phyloP scores from a whole-genome alignment of 2,329 filamentous ascomycete genomes.

The Ophiostoma ulmi region DNA sequence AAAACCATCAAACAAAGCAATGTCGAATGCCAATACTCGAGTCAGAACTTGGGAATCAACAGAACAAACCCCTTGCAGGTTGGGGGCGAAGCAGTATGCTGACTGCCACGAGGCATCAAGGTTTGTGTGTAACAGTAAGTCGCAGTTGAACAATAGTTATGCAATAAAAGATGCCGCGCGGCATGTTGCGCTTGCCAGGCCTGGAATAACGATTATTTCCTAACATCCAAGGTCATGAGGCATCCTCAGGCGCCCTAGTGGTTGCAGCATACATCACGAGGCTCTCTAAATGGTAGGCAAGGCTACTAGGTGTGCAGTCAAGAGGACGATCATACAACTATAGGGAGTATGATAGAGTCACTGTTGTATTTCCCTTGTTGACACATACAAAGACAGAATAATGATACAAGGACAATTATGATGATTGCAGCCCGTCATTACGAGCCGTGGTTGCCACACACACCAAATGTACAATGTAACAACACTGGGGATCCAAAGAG shows the following conservation, averaged over 20 bases:
- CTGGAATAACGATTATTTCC: background rate
- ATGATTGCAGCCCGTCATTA: background rate
- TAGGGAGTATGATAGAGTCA: background rate
- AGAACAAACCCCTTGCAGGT: background rate
- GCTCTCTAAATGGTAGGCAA: background rate
- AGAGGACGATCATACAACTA: background rate
- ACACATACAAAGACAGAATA: background rate
- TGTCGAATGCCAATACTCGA: background rate
- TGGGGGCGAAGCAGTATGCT: slow-evolving; percentile 6
- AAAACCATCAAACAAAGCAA: too few species aligned
- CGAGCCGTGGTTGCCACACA: background rate
- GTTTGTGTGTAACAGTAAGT: background rate
- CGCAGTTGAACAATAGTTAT: too few species aligned
- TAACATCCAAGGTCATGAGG: background rate
- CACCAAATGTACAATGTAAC: background rate
- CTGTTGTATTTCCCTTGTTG: background rate
- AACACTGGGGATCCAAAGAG: background rate
- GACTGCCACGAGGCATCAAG: background rate
- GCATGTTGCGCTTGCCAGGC: too few species aligned
- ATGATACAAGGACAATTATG: background rate
- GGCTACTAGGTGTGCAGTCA: background rate
- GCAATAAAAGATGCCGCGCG: too few species aligned
- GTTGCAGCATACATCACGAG: slow-evolving; percentile 3
- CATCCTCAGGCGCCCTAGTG: background rate
- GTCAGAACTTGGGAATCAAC: background rate